Conservation (phyloP, 139 green algal species). For the Closterium sp. region DNA sequence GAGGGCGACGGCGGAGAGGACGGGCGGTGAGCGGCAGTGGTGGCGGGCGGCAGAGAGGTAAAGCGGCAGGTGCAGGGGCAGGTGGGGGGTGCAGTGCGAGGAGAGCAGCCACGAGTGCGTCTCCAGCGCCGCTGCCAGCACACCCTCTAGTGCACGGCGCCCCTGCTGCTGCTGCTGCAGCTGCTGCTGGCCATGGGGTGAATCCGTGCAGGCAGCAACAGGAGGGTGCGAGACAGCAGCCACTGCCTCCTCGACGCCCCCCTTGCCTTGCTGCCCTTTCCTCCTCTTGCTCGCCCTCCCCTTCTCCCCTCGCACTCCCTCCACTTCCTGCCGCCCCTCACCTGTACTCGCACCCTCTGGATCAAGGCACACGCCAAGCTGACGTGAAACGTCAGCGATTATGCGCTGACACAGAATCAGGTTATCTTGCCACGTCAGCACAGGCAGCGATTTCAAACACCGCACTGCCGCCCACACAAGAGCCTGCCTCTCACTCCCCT, state of each 20-base stretch:
- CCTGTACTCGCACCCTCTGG: background rate
- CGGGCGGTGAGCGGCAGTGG: background rate
- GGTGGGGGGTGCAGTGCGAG: background rate
- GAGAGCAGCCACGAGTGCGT: background rate
- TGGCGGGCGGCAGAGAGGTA: background rate
- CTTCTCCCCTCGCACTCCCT: background rate
- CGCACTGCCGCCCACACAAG: background rate
- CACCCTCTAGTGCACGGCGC: background rate
- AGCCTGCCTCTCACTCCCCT: background rate
- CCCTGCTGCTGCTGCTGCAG: background rate
- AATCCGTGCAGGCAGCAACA: background rate
- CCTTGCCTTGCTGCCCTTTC: background rate
- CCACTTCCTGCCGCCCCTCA: background rate
- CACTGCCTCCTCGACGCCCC: background rate
- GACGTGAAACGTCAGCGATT: background rate
- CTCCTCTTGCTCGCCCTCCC: background rate
- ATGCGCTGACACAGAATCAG: background rate
- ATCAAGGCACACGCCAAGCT: background rate
- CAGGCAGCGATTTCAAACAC: background rate
- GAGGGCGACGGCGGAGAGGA: background rate
- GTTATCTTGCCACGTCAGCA: background rate
- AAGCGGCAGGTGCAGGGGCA: background rate
- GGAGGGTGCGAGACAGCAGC: background rate
- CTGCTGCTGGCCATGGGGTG: background rate
- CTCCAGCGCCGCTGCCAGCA: background rate